Base-by-base conservation (phyloP, 2,329 filamentous ascomycete species). In the Ophiostoma sp. region DNA sequence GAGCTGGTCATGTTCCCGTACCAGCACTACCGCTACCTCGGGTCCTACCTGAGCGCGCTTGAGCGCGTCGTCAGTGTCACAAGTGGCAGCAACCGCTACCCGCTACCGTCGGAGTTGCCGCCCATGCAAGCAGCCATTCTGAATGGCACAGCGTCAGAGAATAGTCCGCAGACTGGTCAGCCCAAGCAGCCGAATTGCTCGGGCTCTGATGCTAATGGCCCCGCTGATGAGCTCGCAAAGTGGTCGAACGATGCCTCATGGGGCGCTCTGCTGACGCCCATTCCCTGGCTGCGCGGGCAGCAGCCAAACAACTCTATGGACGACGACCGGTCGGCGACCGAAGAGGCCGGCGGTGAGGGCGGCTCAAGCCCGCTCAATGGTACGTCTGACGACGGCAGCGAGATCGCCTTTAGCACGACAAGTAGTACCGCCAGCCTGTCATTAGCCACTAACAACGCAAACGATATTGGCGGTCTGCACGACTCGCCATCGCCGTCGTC, bases 31-130 rank as follows among this genome's bases (percentile, higher is more conserved):
- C 88, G 86, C 72, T 90, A 89, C 69, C 85, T 98, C 2, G 88
- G 92, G 0, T 86, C 93, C 13, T 99, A 95, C 78, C 87, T 99
- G 13, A 91, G 95, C 75, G 95, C 95, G 2, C 86, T 98, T 67
- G 93, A 98, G 78, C 90, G 95, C 70, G 90, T 97, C 31, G 88
- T 97, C 33, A 93, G 91, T 70, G 95, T 99, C 70, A 96, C 93
- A 13, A 97, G 92, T 52, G 86, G 89, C 35, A 87, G 89, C 27
- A 89, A 91, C 73, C 84, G 89, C 71, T 99, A 97, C 77, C 95
- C 95, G 0, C 86, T 98, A 1, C 92, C 92, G 1, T 86, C 88
- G 0, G 86, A 87, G 17, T 80, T 89, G 8, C 83, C 85, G 3
- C 65, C 65, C 10, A 31, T n/a, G 1, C 65, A 67, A 11, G 65